These are phyloP conservation scores for Russula sp. DNA, from an alignment of 768 basidiomycete species.

Conservation along the genomic window DNA sequence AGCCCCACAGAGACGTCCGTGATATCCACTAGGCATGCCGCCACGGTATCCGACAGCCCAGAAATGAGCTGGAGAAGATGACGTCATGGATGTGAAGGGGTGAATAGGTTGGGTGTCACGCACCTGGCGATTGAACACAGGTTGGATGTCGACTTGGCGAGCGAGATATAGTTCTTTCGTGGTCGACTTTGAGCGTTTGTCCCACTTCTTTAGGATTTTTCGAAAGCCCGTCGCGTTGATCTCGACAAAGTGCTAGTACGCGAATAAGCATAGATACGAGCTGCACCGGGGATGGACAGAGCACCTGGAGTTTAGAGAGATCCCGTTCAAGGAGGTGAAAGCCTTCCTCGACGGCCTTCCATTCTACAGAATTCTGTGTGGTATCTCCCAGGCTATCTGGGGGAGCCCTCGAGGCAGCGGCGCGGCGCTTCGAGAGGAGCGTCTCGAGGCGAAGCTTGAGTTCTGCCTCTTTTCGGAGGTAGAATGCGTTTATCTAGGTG, in stretches of 20 bases:
- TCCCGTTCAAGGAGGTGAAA: constrained; percentile 93
- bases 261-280: constrained; percentile 20
- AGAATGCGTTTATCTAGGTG: constrained; percentile 90
- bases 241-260: constrained; percentile 84
- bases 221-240: constrained; percentile 96
- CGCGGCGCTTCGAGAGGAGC: constrained; percentile 87
- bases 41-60: constrained; percentile 88
- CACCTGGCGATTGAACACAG: constrained; percentile 93
- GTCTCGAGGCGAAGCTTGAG: constrained; percentile 89
- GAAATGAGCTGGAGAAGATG: constrained; percentile 67
- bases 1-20: constrained; percentile 69
- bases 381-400: constrained; percentile 62
- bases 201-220: constrained; percentile 98
- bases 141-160: constrained; percentile 97
- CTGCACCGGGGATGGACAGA: constrained; percentile 14
- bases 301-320: constrained; percentile 89
- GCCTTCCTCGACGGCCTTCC: constrained; percentile 95
- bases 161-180: constrained; percentile 97
- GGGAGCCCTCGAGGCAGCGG: constrained; percentile 64
- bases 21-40: constrained; percentile 73
- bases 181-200: constrained; percentile 89
- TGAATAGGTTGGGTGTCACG: constrained; percentile 22
- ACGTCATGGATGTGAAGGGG: background rate
- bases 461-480: constrained; percentile 95
- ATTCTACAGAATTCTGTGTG: constrained; percentile 70